Evolutionary conservation across 2,329 filamentous ascomycete species (phyloP), one percentile per base, ranked within the genome.

Genomic region (Diplodia sapinea): DNA sequence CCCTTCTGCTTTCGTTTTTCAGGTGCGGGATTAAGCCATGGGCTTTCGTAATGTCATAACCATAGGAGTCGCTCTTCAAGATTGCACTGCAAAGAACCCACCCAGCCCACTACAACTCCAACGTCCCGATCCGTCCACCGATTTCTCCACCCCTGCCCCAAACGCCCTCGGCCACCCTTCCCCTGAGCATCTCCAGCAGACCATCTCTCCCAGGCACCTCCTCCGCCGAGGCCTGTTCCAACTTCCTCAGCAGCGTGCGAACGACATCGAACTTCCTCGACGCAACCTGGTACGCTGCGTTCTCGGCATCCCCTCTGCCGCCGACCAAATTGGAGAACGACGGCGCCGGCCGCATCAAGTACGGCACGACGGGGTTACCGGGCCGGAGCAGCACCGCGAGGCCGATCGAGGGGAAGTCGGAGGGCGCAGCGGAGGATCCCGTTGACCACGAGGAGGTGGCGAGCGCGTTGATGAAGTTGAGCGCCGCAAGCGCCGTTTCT

Each of bases 311-410:
- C 2, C 84, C 85, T 11, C 82, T 79, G 11, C 86, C 86, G 15
- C 84, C 85, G 0, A 87, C 86, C n/a, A 88, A 80, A 65, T 86
- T 86, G 13, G 83, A 82, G 69, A 86, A 87, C 0, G 83, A 84
- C 36, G 84, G 83, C 1, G 86, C 82, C 3, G 86, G 85, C 65
- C 83, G 84, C 66, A 88, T 81, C 2, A 89, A 78, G 71, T 85
- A 87, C 0, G 86, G 86, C 0, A 88, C 74, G 0, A 87, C 68
- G 82, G 78, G 55, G 80, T 84, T 57, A 78, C 83, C 74, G 0
- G 85, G 84, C 2, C 83, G 81, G 17, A 88, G 79, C 9, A 87
- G 79, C 1, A 85, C 80, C 71, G 84, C 82, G 26, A 83, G 73
- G 2, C 86, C 86, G 3, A 82, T 71, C 13, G 73, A 70, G 1